Evolutionary conservation across 2,329 filamentous ascomycete genomes (phyloP), one percentile per base, ranked within the genome.

Genomic region (Onygenales sp.): DNA sequence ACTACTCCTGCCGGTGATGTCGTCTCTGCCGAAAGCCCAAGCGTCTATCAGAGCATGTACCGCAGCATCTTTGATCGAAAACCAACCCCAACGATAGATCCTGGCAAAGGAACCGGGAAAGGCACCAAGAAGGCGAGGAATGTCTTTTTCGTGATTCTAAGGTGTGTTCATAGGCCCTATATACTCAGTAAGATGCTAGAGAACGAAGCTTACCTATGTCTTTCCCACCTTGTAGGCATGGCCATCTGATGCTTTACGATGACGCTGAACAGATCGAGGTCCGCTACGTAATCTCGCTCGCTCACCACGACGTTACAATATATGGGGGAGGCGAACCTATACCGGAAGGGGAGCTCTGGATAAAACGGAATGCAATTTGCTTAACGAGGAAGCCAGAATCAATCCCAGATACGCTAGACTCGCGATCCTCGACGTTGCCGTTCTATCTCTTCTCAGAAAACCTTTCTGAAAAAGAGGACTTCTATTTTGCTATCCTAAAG

Each of bases 21-120:
- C 13, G 83, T 93, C 44, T 82, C 85, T 36, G 77, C 86, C 42
- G 86, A 90, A 53, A 95, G 89, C 64, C 90, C 87, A 53, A 96
- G 92, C 67, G 92, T 98, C 39, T 97, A 97, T 70, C 93, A 97
- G 78, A 87, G 87, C 68, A 96, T 98, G 89, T 98, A 98, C 72
- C 79, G 90, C 66, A 95, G 87, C 68, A 86, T 98, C 57, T 97
- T 98, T 67, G 90, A 95, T 62, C 82, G 92, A 63, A 91, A 86
- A 63, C 77, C 76, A 58, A 70, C 70, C 14, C 77, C 79, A 3
- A 77, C 74, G 2, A 71, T 82, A 39, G 79, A 82, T 47, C 73
- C 73, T 6, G 67, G 71, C 11, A 81, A 77, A 58, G 70, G 68
- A 37, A 73, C 70, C 57, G 66, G 65, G n/a, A 78, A 76, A 62